Percentiles rank a stretch among this genome's conserved stretches.
Evolutionary conservation across 1,139 yeast species (phyloP).

Genomic region (Eremothecium sinecaudum): DNA sequence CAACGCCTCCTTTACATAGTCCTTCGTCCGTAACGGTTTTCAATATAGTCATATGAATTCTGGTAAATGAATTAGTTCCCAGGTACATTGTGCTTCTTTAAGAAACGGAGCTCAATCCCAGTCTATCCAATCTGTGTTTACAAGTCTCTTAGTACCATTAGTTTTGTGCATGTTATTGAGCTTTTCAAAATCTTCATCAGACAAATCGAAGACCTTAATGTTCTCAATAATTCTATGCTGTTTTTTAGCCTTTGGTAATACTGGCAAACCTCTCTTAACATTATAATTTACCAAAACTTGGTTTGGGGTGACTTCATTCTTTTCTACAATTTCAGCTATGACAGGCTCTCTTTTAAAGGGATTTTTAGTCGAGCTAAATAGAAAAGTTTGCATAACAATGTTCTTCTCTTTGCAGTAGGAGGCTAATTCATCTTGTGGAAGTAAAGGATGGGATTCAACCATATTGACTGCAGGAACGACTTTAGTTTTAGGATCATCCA

Average conservation of each 20-base stretch:
- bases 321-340: slow-evolving; percentile 44
- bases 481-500: slow-evolving; percentile 58
- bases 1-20: too few species aligned
- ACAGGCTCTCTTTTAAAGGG: slow-evolving; percentile 43
- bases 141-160: slow-evolving; percentile 44
- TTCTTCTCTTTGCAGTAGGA: slow-evolving; percentile 52
- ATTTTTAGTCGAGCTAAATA: slow-evolving; percentile 64
- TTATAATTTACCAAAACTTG: slow-evolving; percentile 76
- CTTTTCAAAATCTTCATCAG: slow-evolving; percentile 44
- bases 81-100: too few species aligned
- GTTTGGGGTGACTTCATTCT: slow-evolving; percentile 45
- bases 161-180: slow-evolving; percentile 39
- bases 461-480: slow-evolving; percentile 79
- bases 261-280: slow-evolving; percentile 60
- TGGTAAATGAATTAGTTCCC: too few species aligned
- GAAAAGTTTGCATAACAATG: slow-evolving; percentile 71
- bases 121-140: too few species aligned
- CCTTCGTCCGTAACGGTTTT: too few species aligned
- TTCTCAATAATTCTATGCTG: slow-evolving; percentile 51
- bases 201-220: slow-evolving; percentile 45
- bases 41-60: too few species aligned
- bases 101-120: too few species aligned
- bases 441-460: slow-evolving; percentile 88
- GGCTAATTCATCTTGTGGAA: slow-evolving; percentile 63
- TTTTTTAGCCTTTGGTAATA: slow-evolving; percentile 67